Conservation (phyloP, 179 eudicot genomes). For the Drosera spatulata region DNA sequence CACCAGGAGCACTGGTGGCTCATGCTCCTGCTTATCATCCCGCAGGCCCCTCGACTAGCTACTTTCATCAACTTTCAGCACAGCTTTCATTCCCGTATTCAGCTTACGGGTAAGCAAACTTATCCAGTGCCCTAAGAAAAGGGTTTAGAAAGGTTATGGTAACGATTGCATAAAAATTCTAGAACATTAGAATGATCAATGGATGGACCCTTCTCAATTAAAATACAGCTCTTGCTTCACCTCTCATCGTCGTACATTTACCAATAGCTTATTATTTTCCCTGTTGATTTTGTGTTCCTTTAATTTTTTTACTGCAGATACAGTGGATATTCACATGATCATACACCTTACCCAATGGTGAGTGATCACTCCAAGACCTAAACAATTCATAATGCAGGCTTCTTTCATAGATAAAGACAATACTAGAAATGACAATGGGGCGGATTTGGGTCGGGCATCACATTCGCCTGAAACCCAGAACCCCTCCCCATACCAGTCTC, state of each 20-base stretch:
- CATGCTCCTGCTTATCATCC: constrained; percentile 20
- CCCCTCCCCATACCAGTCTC: too few relatives aligned
- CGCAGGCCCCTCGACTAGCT: constrained; percentile 28
- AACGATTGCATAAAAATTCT: constrained; percentile 8
- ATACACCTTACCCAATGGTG: constrained; percentile 40
- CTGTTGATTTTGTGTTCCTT: not conserved
- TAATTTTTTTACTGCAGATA: constrained; percentile 19
- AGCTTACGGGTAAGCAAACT: constrained; percentile 33
- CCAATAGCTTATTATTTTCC: not conserved
- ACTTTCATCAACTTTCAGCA: constrained; percentile 31
- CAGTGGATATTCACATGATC: constrained; percentile 39
- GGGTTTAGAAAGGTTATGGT: constrained; percentile 8
- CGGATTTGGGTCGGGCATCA: too few relatives aligned
- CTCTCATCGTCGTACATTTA: not conserved
- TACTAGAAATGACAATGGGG: too few relatives aligned
- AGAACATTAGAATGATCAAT: too few relatives aligned
- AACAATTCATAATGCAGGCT: not conserved
- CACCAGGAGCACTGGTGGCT: constrained; percentile 16
- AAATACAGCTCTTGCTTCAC: not conserved
- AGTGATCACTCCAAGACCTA: constrained; percentile 7
- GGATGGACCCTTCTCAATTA: not conserved
- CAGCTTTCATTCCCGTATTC: constrained; percentile 44
- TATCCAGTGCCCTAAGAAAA: not conserved
- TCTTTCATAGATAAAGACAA: not conserved
- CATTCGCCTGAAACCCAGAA: too few relatives aligned